Evolutionary conservation across 1,284 basidiomycete species (phyloP), one percentile per base, ranked within the genome.

Genomic region (Moesziomyces sp.): DNA sequence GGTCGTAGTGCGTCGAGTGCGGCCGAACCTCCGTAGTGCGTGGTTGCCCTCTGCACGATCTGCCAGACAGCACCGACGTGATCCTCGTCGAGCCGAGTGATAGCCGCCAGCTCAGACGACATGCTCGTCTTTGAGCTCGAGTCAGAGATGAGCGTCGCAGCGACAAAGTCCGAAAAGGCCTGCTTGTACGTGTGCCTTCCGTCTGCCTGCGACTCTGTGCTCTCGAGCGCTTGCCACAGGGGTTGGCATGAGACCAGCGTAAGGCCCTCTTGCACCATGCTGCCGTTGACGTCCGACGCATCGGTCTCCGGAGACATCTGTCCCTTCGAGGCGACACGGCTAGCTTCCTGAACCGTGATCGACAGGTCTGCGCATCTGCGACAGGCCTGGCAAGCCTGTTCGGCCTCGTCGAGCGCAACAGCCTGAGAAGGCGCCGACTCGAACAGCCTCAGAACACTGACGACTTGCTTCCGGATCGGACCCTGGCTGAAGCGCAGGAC

Each of bases 141-240:
- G 11, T 21, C 21, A n/a, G 45, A 24, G 26, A 30, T 43, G 16
- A 69, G 30, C 14, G 49, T 49, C 18, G 66, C 60, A 21, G 66
- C 59, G 5, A 69, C 57, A 56, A 69, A 63, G 57, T 63, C 58
- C 21, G 66, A 69, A 34, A 69, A 69, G 5, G 59, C 55, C 4
- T 38, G 52, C 19, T 26, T 42, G n/a, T 59, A 69, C 14, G 46
- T 34, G 11, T 42, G 38, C 9, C 66, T 56, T 42, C 66, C 66
- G 23, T 60, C 62, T 7, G 60, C 59, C n/a, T 40, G 47, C 11
- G 66, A 69, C 24, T 59, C 60, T 1, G 47, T 18, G 19, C 66
- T 63, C 14, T 49, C 30, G 34, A 69, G 13, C 0, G 66, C 52
- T 46, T 49, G 52, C 66, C 66, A 69, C 34, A 69, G n/a, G 2